phyloP scores from a whole-genome alignment of 2,329 filamentous ascomycete genomes.

The Lomentospora prolificans region DNA sequence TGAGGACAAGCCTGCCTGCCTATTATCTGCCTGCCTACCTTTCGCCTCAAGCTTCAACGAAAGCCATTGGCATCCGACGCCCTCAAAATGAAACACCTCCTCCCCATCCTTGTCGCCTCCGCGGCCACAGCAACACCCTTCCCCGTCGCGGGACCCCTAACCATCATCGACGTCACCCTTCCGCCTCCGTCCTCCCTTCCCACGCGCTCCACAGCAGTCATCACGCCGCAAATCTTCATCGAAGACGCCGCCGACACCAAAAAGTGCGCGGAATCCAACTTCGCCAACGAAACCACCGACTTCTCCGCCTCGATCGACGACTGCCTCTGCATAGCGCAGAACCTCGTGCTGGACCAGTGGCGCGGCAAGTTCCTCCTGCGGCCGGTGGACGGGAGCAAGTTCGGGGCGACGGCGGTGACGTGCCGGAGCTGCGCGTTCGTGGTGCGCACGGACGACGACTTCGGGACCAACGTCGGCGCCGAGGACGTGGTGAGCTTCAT shows the following conservation, averaged over 20 bases:
- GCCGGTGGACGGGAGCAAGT: conserved; percentile 8
- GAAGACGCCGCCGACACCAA: conserved; percentile 1
- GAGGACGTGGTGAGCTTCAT: conserved; percentile 6
- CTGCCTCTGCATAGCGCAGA: conserved; percentile 10
- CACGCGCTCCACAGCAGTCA: background rate
- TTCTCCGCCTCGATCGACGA: conserved; percentile 8
- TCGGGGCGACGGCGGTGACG: conserved; percentile 5
- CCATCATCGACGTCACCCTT: conserved; percentile 1
- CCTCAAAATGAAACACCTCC: background rate
- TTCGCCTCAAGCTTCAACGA: too few species aligned
- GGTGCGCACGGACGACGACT: conserved; percentile 6
- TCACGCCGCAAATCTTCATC: conserved; percentile 2
- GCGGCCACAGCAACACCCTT: background rate
- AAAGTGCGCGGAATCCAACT: conserved; percentile 7
- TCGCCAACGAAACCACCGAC: conserved; percentile 8
- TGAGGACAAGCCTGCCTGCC: too few species aligned
- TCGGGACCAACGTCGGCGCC: conserved; percentile 8
- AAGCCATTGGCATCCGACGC: too few species aligned
- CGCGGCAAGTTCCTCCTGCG: conserved; percentile 9
- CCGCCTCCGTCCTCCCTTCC: background rate
- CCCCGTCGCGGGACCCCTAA: background rate
- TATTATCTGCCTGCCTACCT: too few species aligned
- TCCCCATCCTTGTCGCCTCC: background rate
- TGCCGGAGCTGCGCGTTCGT: conserved; percentile 10
- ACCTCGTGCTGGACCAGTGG: conserved; percentile 4